Conservation (phyloP, 1,284 basidiomycete species). For the Trichosporon faecale region DNA sequence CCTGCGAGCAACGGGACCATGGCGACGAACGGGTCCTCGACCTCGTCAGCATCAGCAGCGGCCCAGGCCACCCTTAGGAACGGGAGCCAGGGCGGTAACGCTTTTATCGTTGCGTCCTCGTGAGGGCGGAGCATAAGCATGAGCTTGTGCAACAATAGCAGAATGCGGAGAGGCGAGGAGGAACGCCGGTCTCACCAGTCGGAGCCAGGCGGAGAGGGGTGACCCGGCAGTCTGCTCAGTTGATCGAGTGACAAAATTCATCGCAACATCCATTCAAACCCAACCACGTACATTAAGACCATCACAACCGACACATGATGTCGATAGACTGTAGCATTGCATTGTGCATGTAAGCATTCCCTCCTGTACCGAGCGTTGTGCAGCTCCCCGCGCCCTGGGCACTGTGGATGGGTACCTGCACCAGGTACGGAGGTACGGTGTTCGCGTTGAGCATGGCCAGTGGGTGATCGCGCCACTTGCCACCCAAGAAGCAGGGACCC, state of each 20-base stretch:
- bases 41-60: background rate
- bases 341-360: constrained; percentile 9
- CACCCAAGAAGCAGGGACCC: background rate
- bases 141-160: background rate
- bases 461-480: background rate
- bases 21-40: background rate
- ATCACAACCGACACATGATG: background rate
- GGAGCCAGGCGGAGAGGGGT: background rate
- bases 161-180: background rate
- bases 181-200: background rate
- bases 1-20: background rate
- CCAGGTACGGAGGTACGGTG: background rate
- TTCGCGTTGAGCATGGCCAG: background rate
- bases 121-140: background rate
- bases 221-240: background rate
- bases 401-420: background rate
- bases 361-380: background rate
- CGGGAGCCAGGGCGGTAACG: background rate
- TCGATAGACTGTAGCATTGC: constrained; percentile 11
- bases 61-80: background rate
- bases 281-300: background rate
- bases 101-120: background rate
- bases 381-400: background rate
- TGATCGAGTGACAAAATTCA: background rate
- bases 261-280: background rate